These are phyloP conservation scores for Fagopyrum esculentum DNA, from an alignment of 148 eudicot species.

Conservation along the genomic window DNA sequence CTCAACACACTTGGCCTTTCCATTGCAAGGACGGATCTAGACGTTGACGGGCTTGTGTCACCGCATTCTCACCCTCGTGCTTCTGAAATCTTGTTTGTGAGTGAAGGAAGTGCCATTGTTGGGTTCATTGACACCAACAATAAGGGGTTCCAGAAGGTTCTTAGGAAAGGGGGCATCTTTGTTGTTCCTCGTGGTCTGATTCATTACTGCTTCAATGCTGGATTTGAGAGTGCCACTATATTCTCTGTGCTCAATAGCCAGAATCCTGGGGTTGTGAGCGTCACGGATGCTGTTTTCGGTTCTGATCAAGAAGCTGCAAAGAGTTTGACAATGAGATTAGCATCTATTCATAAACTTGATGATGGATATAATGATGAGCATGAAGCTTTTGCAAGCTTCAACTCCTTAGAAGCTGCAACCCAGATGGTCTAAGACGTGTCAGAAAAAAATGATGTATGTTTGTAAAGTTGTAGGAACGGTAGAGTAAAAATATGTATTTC, in stretches of 20 bases:
- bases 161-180: conserved; percentile 73
- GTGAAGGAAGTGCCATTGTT: conserved; percentile 47
- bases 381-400: background rate
- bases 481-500: conserved; percentile 3
- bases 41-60: conserved; percentile 53
- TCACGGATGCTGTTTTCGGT: conserved; percentile 35
- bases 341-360: background rate
- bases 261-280: conserved; percentile 66
- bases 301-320: conserved; percentile 23
- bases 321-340: conserved; percentile 20
- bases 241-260: conserved; percentile 71
- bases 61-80: conserved; percentile 90
- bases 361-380: background rate
- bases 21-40: conserved; percentile 65
- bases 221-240: conserved; percentile 49
- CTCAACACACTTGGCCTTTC: conserved; percentile 82
- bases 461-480: background rate
- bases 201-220: conserved; percentile 62
- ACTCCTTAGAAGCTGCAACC: conserved; percentile 6
- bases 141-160: conserved; percentile 45
- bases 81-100: conserved; percentile 61
- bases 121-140: conserved; percentile 64
- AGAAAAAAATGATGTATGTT: background rate
- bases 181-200: conserved; percentile 73
- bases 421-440: background rate